Evolutionary conservation across 495 filamentous ascomycete genomes (phyloP), one percentile per base, ranked within the genome.

Genomic region (Chaetomium tenue): DNA sequence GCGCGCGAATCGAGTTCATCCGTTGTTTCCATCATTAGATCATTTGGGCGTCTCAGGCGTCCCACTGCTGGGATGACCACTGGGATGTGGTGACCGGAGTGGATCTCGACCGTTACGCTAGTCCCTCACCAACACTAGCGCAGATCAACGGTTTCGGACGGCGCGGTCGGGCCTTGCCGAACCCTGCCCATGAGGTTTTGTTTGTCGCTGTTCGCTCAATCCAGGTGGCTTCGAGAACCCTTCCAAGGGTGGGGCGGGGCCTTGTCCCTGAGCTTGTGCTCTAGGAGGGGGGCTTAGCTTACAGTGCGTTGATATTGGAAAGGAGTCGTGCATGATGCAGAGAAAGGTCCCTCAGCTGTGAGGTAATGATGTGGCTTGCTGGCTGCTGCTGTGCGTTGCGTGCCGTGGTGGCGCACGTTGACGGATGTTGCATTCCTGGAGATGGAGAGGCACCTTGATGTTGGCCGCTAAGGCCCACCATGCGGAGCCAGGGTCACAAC

Each of bases 61-160:
- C n/a, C n/a, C n/a, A n/a, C n/a, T n/a, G n/a, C n/a, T n/a, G n/a
- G n/a, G n/a, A n/a, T n/a, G n/a, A n/a, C n/a, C n/a, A 20, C 46
- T 23, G n/a, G 16, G 18, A 11, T n/a, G 8, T 50, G 46, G 46
- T 23, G 46, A 44, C 40, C 25, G 39, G 23, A 12, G 56, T 59
- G 57, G 57, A 59, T 40, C 23, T 48, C 25, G 8, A 25, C 60
- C 60, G 60, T 62, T 62, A 53, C 47, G 59, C 48, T 52, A 60
- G 47, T 39, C 58, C 18, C 57, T 59, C 48, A 26, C 58, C n/a
- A 51, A 42, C 25, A 8, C 37, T 63, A 56, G 60, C 52, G 51
- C 25, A 18, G 52, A 56, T 56, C 52, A 48, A 51, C 50, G 60
- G 50, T 55, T 55, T 55, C 25, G 48, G 48, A 37, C 48, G 16